Base-by-base conservation (phyloP, 1,284 basidiomycete genomes). In the Tilletia indica region DNA sequence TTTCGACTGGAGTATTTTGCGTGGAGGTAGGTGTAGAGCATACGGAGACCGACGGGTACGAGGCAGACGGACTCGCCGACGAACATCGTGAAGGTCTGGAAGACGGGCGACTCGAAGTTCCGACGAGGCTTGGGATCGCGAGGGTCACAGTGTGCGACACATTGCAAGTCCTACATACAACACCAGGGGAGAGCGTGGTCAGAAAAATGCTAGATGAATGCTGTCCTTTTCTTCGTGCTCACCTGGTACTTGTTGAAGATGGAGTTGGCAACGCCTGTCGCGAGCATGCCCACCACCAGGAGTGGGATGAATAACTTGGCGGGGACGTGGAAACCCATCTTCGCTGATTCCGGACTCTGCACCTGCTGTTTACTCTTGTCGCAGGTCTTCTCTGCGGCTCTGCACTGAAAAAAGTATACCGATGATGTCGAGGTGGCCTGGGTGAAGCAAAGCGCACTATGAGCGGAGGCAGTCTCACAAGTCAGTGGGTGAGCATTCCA, bases 221-320 rank as follows among this genome's bases (percentile, higher is more conserved):
- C 6, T 45, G 9, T 45, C 14, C 42, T 45, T 14, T 45, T 45
- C 42, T 45, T 45, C 14, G 42, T 45, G 34, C 56, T 58, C 25
- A 58, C 56, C 56, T 69, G 75, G 56, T 77, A 85, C 72, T 84
- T 85, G 39, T 73, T 77, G 72, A 82, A 79, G 34, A 85, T 70
- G 36, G 78, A 80, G 74, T 83, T 83, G 72, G 77, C 70, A 69
- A 84, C 87, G 48, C 87, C 87, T 5, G 87, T 86, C 48, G 87
- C 75, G 72, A 87, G 86, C 87, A 87, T 87, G 70, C 87, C 86
- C 34, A 78, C 82, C 34, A 87, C 86, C 45, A 87, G 82, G 56
- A 86, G 78, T 39, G 85, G 83, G 6, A 86, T 80, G 61, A 64
- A 64, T 9, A 64, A 34, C 61, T 64, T 64, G 31, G 61, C 61